Evolutionary conservation across 208 protist genomes (phyloP).

Genomic region (Trypanosoma platydactyli): DNA sequence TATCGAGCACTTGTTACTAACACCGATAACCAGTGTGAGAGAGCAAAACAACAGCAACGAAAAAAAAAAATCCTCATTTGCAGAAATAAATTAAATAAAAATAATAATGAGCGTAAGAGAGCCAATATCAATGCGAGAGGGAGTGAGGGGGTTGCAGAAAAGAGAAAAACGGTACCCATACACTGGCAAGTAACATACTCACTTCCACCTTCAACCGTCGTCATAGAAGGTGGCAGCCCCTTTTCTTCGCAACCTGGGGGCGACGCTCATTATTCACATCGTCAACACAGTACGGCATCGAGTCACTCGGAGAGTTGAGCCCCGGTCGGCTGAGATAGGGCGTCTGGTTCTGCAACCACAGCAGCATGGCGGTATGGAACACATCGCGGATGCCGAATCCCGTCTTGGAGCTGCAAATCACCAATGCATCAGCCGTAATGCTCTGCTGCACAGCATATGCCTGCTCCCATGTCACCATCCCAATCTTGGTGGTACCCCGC

Average conservation of each 20-base stretch:
- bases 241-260: background rate
- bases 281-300: background rate
- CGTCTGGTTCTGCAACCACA: conserved; percentile 24
- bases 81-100: conserved; percentile 10
- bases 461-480: conserved; percentile 27
- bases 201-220: background rate
- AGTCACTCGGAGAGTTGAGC: background rate
- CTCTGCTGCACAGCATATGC: conserved; percentile 24
- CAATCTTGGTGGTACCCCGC: background rate
- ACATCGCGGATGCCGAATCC: conserved; percentile 25
- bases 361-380: conserved; percentile 24
- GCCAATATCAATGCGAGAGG: too few species aligned
- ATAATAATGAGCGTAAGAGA: conserved; percentile 2
- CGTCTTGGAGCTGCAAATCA: conserved; percentile 28
- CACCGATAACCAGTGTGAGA: too few species aligned
- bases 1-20: too few species aligned
- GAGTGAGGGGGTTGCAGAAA: too few species aligned
- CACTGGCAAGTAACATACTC: too few species aligned
- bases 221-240: conserved; percentile 19
- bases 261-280: background rate
- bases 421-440: conserved; percentile 27
- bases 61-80: conserved; percentile 11
- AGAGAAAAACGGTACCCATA: too few species aligned
- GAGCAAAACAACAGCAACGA: background rate
- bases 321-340: background rate